Evolutionary conservation across 2,329 filamentous ascomycete species (phyloP).

Genomic region (Aureobasidium vineae): DNA sequence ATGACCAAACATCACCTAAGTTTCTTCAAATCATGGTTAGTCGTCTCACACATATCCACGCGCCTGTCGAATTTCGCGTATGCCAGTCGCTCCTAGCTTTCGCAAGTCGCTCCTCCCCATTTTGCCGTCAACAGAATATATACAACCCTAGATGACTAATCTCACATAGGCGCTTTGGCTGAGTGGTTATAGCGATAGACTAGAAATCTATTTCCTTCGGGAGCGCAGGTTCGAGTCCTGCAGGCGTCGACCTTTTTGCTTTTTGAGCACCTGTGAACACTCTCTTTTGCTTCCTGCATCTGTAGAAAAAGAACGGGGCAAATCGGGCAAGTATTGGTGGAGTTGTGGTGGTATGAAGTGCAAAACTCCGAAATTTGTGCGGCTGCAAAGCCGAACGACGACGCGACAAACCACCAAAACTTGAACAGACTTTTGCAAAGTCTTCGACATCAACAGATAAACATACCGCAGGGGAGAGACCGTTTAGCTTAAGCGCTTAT

Average conservation of each 20-base stretch:
- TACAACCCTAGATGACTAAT: too few relatives aligned
- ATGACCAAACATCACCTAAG: not conserved
- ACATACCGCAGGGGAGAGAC: not conserved
- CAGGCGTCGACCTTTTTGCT: slow-evolving; percentile 30
- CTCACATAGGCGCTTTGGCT: slow-evolving; percentile 34
- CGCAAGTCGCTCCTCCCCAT: too few relatives aligned
- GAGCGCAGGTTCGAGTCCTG: slow-evolving; percentile 36
- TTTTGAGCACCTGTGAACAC: not conserved
- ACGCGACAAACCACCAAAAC: not conserved
- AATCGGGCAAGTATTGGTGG: not conserved
- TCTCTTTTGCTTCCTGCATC: not conserved
- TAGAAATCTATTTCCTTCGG: slow-evolving; percentile 40
- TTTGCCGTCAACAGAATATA: too few relatives aligned
- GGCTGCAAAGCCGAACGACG: not conserved
- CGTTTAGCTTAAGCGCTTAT: not conserved
- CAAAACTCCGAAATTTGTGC: not conserved
- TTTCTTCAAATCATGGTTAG: not conserved
- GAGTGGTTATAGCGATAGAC: slow-evolving; percentile 38
- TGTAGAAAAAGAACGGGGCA: not conserved
- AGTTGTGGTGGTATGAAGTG: not conserved
- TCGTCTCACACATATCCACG: not conserved
- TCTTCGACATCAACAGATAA: not conserved
- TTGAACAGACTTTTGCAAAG: not conserved
- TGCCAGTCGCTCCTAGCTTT: not conserved
- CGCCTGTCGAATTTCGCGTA: not conserved